Percentiles rank a stretch among this genome's conserved stretches.
Evolutionary conservation across 2,329 filamentous ascomycete genomes (phyloP).

Genomic region (Exophiala aquamarina): DNA sequence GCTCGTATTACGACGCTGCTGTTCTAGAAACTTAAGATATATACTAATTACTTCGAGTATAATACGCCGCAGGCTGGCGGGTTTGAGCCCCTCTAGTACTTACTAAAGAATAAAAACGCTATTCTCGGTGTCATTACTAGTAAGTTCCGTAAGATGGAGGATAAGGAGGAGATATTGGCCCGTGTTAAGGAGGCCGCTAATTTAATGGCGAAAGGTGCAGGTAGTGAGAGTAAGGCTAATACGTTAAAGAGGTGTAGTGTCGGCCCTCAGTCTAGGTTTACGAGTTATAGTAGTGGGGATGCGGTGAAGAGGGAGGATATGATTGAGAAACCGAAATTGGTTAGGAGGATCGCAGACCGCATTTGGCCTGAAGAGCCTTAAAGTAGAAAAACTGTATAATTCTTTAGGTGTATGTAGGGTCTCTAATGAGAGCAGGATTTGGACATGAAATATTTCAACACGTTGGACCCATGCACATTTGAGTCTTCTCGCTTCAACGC

Average conservation of each 20-base stretch:
- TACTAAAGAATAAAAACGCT: constrained; percentile 58
- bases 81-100: constrained; percentile 58
- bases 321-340: constrained; percentile 65
- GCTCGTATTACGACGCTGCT: constrained; percentile 63
- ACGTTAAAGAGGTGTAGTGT: constrained; percentile 63
- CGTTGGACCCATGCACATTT: too few species aligned
- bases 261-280: constrained; percentile 68
- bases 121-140: constrained; percentile 60
- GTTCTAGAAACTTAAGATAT: constrained; percentile 57
- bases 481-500: too few species aligned
- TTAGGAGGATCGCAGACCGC: constrained; percentile 65
- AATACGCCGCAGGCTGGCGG: constrained; percentile 60
- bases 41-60: constrained; percentile 65
- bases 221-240: constrained; percentile 60
- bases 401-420: too few species aligned
- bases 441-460: too few species aligned
- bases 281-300: constrained; percentile 68
- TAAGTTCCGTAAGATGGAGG: constrained; percentile 58
- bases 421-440: too few species aligned
- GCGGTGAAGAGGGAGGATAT: constrained; percentile 63
- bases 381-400: constrained; percentile 4
- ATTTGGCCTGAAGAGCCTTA: constrained; percentile 59
- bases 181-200: constrained; percentile 59
- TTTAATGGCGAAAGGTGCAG: constrained; percentile 64
- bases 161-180: constrained; percentile 58